phyloP scores from a whole-genome alignment of 345 rosid genomes.

The Raphanus sativus region DNA sequence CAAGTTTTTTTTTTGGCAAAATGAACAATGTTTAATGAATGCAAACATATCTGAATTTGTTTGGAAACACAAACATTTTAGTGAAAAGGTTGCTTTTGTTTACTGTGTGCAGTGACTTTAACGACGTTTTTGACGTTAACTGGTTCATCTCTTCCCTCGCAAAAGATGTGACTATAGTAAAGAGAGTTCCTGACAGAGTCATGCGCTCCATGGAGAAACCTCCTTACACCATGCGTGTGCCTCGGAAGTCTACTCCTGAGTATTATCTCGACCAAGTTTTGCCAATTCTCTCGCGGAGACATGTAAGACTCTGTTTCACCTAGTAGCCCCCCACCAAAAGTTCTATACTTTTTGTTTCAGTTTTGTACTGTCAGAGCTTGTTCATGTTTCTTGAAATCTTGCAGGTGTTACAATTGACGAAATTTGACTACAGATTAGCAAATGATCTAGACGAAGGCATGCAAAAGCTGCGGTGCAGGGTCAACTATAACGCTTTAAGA shows the following conservation, averaged over 20 bases:
- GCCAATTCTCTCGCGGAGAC: constrained; percentile 78
- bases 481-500: constrained; percentile 85
- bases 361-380: background rate
- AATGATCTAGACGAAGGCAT: constrained; percentile 81
- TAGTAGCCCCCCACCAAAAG: background rate
- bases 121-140: constrained; percentile 81
- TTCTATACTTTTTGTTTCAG: constrained; percentile 9
- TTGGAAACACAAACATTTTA: background rate
- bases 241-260: constrained; percentile 90
- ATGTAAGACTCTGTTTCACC: constrained; percentile 46
- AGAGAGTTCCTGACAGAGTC: constrained; percentile 89
- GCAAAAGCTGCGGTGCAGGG: constrained; percentile 93
- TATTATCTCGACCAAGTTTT: constrained; percentile 95
- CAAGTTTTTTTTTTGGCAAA: no score
- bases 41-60: background rate
- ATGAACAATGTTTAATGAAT: no score
- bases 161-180: constrained; percentile 86
- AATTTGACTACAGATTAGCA: constrained; percentile 96
- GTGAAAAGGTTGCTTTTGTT: constrained; percentile 5
- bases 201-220: constrained; percentile 97
- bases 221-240: constrained; percentile 96
- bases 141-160: constrained; percentile 90
- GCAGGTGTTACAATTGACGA: constrained; percentile 97
- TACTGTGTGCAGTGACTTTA: constrained; percentile 76
- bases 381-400: constrained; percentile 32